Percentiles rank a stretch among this genome's conserved stretches.
phyloP scores from a whole-genome alignment of 2,329 filamentous ascomycete genomes.

The Chaetomium sp. region DNA sequence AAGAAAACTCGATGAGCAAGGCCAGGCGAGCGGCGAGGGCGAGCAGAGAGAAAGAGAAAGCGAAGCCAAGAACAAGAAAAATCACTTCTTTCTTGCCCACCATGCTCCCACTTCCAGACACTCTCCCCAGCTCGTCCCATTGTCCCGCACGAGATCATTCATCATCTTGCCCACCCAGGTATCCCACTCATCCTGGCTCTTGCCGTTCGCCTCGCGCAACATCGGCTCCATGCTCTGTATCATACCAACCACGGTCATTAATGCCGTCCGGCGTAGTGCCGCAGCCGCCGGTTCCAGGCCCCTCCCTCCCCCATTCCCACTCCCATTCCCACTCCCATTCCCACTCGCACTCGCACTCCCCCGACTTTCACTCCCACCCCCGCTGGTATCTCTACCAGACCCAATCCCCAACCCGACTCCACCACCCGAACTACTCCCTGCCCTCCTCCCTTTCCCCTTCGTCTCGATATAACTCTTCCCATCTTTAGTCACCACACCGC shows the following conservation, averaged over 20 bases:
- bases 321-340: slow-evolving; percentile 29
- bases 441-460: slow-evolving; percentile 25
- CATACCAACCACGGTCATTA: slow-evolving; percentile 73
- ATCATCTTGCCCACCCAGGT: slow-evolving; percentile 84
- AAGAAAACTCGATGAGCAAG: too few relatives aligned
- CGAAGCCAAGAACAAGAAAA: slow-evolving; percentile 3
- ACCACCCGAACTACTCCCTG: too few relatives aligned
- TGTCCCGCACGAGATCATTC: slow-evolving; percentile 71
- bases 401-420: too few relatives aligned
- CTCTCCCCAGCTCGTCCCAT: slow-evolving; percentile 74
- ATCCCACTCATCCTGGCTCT: slow-evolving; percentile 89
- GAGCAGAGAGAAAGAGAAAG: background rate
- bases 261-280: slow-evolving; percentile 70
- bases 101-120: slow-evolving; percentile 83
- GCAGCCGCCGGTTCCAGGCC: slow-evolving; percentile 60
- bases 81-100: slow-evolving; percentile 67
- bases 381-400: background rate
- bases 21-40: background rate
- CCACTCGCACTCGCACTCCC: slow-evolving; percentile 4
- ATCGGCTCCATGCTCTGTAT: slow-evolving; percentile 81
- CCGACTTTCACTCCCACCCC: slow-evolving; percentile 15
- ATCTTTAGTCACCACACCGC: slow-evolving; percentile 54
- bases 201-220: slow-evolving; percentile 73
- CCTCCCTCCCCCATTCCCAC: slow-evolving; percentile 22
- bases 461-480: slow-evolving; percentile 54